Evolutionary conservation across 1,284 basidiomycete species (phyloP).

Genomic region (Phellopilus nigrolimitatus): DNA sequence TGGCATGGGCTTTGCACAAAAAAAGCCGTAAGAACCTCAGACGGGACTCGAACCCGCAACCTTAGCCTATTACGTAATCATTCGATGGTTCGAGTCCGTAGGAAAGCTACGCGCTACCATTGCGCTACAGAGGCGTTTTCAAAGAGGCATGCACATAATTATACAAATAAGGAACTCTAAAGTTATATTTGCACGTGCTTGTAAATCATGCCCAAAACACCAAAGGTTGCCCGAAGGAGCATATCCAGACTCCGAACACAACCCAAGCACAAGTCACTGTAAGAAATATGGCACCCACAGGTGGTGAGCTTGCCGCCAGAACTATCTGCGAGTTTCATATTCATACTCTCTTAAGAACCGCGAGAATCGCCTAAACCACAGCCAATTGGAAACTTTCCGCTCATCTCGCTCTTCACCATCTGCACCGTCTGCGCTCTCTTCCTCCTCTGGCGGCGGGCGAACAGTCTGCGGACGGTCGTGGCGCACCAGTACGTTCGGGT

Average conservation of each 20-base stretch:
- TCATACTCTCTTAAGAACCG: conserved; percentile 44
- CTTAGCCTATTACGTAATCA: conserved; percentile 16
- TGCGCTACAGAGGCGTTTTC: conserved; percentile 21
- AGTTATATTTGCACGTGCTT: no score
- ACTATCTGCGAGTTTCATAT: neutral
- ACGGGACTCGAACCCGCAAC: conserved; percentile 25
- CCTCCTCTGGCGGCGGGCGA: conserved; percentile 60
- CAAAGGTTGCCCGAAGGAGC: no score
- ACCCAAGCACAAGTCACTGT: no score
- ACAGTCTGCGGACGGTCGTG: conserved; percentile 52
- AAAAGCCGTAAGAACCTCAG: conserved; percentile 15
- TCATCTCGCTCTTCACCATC: conserved; percentile 56
- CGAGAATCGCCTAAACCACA: conserved; percentile 57
- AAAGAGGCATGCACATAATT: no score
- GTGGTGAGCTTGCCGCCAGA: neutral
- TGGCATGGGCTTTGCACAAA: neutral
- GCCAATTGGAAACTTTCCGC: conserved; percentile 51
- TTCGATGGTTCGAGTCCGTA: neutral
- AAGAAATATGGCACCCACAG: neutral
- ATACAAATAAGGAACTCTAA: no score
- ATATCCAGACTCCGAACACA: no score
- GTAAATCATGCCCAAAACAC: no score
- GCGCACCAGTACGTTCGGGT: conserved; percentile 53
- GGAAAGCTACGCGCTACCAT: conserved; percentile 25
- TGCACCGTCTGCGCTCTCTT: conserved; percentile 58